phyloP scores from a whole-genome alignment of 495 filamentous ascomycete genomes.

The Xylaria nigripes region DNA sequence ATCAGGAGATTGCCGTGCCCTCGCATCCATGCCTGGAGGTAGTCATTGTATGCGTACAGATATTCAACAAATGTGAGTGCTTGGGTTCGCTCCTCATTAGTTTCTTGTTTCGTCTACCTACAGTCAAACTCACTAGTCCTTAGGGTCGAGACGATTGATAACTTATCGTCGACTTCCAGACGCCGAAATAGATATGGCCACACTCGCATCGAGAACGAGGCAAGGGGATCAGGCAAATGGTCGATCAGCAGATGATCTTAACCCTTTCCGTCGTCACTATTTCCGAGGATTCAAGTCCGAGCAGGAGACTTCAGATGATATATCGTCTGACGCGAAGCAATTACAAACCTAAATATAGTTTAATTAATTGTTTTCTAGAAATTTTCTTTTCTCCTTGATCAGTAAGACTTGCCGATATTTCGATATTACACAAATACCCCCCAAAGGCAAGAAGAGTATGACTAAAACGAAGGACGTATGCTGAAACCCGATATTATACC shows the following conservation, averaged over 20 bases:
- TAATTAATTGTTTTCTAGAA: not conserved
- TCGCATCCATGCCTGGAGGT: constrained; percentile 68
- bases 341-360: not conserved
- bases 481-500: too few species aligned
- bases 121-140: constrained; percentile 10
- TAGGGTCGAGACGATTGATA: constrained; percentile 79
- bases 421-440: too few species aligned
- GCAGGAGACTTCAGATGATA: constrained; percentile 6
- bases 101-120: constrained; percentile 2
- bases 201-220: constrained; percentile 28
- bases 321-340: not conserved
- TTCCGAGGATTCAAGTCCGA: constrained; percentile 36
- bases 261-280: constrained; percentile 67
- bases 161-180: constrained; percentile 71
- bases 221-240: constrained; percentile 35
- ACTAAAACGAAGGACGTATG: too few species aligned
- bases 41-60: constrained; percentile 71
- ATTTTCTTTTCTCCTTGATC: too few species aligned
- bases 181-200: constrained; percentile 41
- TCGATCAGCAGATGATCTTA: constrained; percentile 64
- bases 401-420: too few species aligned
- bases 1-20: constrained; percentile 65
- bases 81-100: not conserved
- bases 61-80: constrained; percentile 72
- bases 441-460: too few species aligned